A percentile compares a stretch with the other conserved stretches of the same genome.
Evolutionary conservation across 305 asterid genomes (phyloP).

Genomic region (Solanum hybrid): DNA sequence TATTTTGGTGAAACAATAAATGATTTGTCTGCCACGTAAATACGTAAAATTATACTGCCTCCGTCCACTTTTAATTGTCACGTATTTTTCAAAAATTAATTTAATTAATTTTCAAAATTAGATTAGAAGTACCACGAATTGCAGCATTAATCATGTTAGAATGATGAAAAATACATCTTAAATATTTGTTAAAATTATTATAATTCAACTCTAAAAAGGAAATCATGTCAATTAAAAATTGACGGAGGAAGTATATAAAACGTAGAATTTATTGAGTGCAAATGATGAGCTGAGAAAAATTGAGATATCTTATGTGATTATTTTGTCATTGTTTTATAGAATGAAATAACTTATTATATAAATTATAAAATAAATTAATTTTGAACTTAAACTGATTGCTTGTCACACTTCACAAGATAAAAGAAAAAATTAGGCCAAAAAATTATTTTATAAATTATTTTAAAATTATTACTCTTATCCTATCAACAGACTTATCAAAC

Average conservation of each 20-base stretch:
- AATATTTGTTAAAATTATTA: no score
- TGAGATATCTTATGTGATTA: not conserved
- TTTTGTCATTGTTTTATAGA: not conserved
- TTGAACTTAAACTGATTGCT: not conserved
- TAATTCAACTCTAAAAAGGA: no score
- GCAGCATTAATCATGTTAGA: no score
- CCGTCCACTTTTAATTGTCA: no score
- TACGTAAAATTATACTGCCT: no score
- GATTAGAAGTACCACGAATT: no score
- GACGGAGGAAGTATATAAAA: fast-evolving
- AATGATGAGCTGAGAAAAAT: not conserved
- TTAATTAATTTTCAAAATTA: no score
- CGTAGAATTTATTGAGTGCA: not conserved
- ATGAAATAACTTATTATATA: not conserved
- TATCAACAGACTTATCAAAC: no score
- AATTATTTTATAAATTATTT: not conserved
- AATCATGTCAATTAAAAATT: no score
- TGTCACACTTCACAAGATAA: not conserved
- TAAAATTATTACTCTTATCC: not conserved
- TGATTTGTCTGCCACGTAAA: not conserved
- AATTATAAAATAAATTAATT: not conserved
- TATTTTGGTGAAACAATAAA: not conserved
- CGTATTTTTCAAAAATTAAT: no score
- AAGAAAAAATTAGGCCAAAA: not conserved
- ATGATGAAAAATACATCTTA: no score